phyloP scores from a whole-genome alignment of 140 eudicot genomes.

The Stevia rebaudiana region DNA sequence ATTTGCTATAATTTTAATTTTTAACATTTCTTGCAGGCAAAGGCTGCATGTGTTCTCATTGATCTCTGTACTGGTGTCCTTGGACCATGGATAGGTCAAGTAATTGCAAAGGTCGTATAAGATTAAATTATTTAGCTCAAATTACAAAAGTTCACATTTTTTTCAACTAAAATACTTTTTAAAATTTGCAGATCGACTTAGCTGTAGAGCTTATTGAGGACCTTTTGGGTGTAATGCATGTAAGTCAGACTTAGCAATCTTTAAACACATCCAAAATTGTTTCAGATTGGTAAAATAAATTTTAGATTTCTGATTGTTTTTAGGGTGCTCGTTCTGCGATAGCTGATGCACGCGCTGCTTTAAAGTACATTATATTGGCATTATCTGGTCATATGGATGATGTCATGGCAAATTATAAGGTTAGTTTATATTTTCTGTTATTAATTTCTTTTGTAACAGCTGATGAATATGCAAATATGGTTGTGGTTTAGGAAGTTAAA shows the following conservation, averaged over 20 bases:
- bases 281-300: constrained; percentile 5
- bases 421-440: constrained; percentile 13
- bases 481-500: constrained; percentile 62
- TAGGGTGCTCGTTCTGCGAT: constrained; percentile 58
- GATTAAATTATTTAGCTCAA: not conserved
- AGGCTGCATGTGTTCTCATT: constrained; percentile 83
- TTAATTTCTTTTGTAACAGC: not conserved
- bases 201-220: constrained; percentile 90
- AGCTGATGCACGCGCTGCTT: constrained; percentile 77
- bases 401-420: constrained; percentile 82
- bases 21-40: constrained; percentile 49
- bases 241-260: constrained; percentile 21
- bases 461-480: constrained; percentile 8
- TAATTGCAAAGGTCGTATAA: constrained; percentile 63
- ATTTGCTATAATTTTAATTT: constrained; percentile 16
- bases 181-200: constrained; percentile 63
- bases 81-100: constrained; percentile 94
- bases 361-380: constrained; percentile 75
- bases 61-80: constrained; percentile 85
- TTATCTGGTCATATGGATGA: constrained; percentile 93
- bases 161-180: constrained; percentile 8
- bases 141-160: constrained; percentile 7
- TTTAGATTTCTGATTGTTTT: constrained; percentile 12
- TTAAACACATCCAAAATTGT: not conserved
- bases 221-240: constrained; percentile 87